A percentile compares a stretch with the other conserved stretches of the same genome.
Conservation (phyloP, 1,284 basidiomycete species). For the Boletus sp. region DNA sequence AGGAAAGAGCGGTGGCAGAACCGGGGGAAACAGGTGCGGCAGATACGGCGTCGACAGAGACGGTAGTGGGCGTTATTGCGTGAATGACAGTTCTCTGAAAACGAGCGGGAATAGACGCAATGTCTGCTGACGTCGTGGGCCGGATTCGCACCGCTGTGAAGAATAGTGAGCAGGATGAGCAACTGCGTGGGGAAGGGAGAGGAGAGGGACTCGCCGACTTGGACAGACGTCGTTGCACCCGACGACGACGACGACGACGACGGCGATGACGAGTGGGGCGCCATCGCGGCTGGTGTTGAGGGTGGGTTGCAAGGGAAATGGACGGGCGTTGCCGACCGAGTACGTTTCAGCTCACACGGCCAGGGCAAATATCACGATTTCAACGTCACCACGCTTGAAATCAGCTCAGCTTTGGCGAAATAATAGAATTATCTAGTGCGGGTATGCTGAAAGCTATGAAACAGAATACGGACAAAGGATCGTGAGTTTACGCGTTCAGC, state of each 20-base stretch:
- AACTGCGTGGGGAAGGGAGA: neutral
- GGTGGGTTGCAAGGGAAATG: conserved; percentile 25
- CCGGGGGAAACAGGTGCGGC: conserved; percentile 44
- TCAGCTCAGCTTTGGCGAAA: conserved; percentile 13
- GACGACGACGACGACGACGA: conserved; percentile 54
- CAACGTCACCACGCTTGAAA: conserved; percentile 9
- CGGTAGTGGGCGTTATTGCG: conserved; percentile 61
- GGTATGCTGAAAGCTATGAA: conserved; percentile 30
- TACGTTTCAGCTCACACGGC: conserved; percentile 28
- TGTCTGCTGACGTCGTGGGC: conserved; percentile 81
- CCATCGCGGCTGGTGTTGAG: conserved; percentile 48
- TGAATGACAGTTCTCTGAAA: conserved; percentile 90
- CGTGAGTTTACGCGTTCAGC: conserved; percentile 25
- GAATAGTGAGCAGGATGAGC: conserved; percentile 10
- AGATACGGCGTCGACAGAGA: conserved; percentile 69
- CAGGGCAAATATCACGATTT: conserved; percentile 1
- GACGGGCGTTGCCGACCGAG: conserved; percentile 30
- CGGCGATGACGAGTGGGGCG: conserved; percentile 48
- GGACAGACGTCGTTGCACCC: conserved; percentile 71
- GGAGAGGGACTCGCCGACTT: conserved; percentile 65
- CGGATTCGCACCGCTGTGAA: conserved; percentile 84
- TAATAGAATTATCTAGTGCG: conserved; percentile 35
- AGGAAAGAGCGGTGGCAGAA: conserved; percentile 45
- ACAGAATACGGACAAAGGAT: conserved; percentile 27
- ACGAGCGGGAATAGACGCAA: conserved; percentile 82